phyloP scores from a whole-genome alignment of 768 basidiomycete species.

The Leccinum uliginosum region DNA sequence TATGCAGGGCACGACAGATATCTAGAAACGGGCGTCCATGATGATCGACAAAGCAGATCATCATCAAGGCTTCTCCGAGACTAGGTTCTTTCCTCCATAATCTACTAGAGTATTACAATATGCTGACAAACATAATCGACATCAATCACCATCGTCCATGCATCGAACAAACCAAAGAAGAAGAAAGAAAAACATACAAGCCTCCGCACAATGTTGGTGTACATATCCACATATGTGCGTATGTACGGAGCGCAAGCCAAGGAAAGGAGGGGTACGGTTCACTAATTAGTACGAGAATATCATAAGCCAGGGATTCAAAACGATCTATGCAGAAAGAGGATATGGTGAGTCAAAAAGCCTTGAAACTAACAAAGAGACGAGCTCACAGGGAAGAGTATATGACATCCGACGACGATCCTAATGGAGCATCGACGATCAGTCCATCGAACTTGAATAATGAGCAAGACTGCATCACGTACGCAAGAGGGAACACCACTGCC shows the following conservation, averaged over 20 bases:
- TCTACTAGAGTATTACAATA: not conserved
- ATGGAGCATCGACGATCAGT: not conserved
- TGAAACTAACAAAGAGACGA: not conserved
- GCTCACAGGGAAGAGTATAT: constrained; percentile 72
- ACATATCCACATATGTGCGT: not conserved
- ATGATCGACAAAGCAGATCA: no score
- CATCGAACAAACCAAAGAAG: not conserved
- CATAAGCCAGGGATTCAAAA: constrained; percentile 87
- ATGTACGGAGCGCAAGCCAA: not conserved
- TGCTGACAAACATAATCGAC: no score
- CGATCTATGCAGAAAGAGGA: constrained; percentile 43
- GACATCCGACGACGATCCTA: constrained; percentile 53
- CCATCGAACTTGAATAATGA: not conserved
- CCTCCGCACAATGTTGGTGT: not conserved
- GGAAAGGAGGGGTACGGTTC: not conserved
- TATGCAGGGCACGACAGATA: not conserved
- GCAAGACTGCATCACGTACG: constrained; percentile 29
- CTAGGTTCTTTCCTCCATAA: not conserved
- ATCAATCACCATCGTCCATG: not conserved
- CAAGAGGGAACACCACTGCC: constrained; percentile 74
- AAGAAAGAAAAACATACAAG: not conserved
- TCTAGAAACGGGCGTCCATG: not conserved
- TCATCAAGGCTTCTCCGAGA: not conserved
- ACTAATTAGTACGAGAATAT: constrained; percentile 56
- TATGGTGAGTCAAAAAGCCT: constrained; percentile 23